Base-by-base conservation (phyloP, 2,329 filamentous ascomycete genomes). In the Calonectria ilicicola region DNA sequence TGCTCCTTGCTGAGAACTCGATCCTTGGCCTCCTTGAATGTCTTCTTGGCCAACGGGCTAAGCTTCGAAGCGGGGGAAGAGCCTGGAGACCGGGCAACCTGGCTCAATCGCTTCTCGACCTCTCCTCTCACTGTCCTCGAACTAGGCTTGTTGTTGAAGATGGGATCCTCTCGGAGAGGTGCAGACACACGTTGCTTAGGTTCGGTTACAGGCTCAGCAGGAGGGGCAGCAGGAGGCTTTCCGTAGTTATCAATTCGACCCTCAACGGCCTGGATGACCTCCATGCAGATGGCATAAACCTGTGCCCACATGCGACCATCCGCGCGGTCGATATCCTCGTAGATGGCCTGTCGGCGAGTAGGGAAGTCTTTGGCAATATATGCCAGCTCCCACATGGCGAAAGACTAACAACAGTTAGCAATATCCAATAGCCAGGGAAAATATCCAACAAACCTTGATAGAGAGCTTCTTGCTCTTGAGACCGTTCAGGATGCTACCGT, bases 361-460 rank as follows among this genome's bases (percentile, higher is more conserved):
- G 92, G 89, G 74, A 94, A 96, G 67, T 91, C 89, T 69, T 93
- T 90, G 44, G 94, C 92, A 77, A 98, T 98, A 69, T 94, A 89
- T 35, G 92, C 91, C 32, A 98, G 87, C 81, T 98, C 96, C 96
- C 96, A 98, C 83, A 98, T 93, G 19, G 96, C 96, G 82, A 97
- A 98, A 0, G 91, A 90, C 89, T 94, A 72, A 1, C 26, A n/a
- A 47, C 6, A 72, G 74, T 84, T 67, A 80, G 77, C 27, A 64
- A 46, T 12, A 23, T 12, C 46, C 6, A 40, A 12, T n/a, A n/a
- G n/a, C 5, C 26, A n/a, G 9, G 23, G 14, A 14, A 2, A 14
- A 42, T 9, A 5, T 27, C 0, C 8, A 40, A 81, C 87, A 78
- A 84, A 93, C 93, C 84, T 91, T 92, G 72, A 94, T 91, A 12